Percentiles rank a stretch among this genome's conserved stretches.
These are phyloP conservation scores for Gossypium rotundifolium DNA, from an alignment of 345 rosid genomes.

Conservation along the genomic window DNA sequence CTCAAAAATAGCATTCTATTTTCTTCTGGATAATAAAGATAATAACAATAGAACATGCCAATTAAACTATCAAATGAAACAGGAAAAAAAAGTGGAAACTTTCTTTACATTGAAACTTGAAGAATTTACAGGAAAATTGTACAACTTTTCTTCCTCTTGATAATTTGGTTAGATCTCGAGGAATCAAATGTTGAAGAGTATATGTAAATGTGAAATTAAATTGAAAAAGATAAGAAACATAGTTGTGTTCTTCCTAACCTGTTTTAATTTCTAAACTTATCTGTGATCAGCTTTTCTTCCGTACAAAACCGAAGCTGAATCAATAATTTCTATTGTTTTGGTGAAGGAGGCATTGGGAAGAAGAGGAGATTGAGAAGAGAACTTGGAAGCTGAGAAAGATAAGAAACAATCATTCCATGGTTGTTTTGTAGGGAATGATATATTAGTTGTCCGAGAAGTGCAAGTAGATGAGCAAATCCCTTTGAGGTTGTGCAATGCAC, in stretches of 20 bases:
- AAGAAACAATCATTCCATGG: slow-evolving; percentile 2
- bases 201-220: not conserved
- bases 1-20: too few relatives aligned
- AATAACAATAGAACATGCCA: not conserved
- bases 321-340: not conserved
- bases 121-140: not conserved
- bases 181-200: not conserved
- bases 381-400: slow-evolving; percentile 11
- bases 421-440: slow-evolving; percentile 19
- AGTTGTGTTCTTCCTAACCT: not conserved
- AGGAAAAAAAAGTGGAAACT: not conserved
- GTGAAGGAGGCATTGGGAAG: not conserved
- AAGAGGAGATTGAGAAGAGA: slow-evolving; percentile 19
- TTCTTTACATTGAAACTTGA: not conserved
- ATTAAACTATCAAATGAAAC: not conserved
- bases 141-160: not conserved
- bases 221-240: not conserved
- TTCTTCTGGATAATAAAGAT: too few relatives aligned
- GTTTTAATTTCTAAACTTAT: not conserved
- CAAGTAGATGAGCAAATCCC: slow-evolving; percentile 10
- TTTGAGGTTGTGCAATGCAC: slow-evolving; percentile 32
- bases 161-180: not conserved
- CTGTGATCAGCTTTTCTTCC: not conserved
- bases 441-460: not conserved
- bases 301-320: not conserved